A percentile compares a stretch with the other conserved stretches of the same genome.
Evolutionary conservation across 176 grass and related monocot genomes (phyloP).

Genomic region (Musa beccarii): DNA sequence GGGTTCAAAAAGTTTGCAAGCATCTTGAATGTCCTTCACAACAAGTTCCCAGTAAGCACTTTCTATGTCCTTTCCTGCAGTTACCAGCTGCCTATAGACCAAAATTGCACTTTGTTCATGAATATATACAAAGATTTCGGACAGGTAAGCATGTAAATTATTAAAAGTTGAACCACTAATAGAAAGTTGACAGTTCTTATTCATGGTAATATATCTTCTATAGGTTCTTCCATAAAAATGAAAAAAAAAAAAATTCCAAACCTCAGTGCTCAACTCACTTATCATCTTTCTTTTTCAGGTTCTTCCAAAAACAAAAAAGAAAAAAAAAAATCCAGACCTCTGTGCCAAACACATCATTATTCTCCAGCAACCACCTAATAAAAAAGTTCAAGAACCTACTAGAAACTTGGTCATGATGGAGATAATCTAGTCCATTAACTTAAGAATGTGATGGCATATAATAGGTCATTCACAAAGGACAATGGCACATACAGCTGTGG

Average conservation of each 20-base stretch:
- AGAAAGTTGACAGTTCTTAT: background rate
- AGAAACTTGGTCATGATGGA: background rate
- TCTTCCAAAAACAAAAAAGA: too few species aligned
- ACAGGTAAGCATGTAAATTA: background rate
- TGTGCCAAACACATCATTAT: too few species aligned
- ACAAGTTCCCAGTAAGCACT: constrained; percentile 92
- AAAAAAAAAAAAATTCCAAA: background rate
- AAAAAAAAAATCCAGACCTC: too few species aligned
- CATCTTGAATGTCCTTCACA: constrained; percentile 96
- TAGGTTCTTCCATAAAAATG: background rate
- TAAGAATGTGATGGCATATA: too few species aligned
- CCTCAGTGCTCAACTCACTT: too few species aligned
- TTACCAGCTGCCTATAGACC: constrained; percentile 42
- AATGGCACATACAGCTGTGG: too few species aligned
- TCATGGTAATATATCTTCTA: background rate
- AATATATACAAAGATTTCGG: constrained; percentile 13
- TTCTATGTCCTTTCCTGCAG: constrained; percentile 71
- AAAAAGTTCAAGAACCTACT: background rate
- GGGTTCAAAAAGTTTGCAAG: constrained; percentile 84
- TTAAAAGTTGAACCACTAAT: background rate
- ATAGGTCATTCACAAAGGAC: too few species aligned
- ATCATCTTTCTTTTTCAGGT: too few species aligned
- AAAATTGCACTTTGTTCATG: constrained; percentile 2
- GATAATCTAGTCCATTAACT: background rate
- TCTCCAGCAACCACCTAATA: too few species aligned